These are phyloP conservation scores for Blastocystis sp. DNA, from an alignment of 352 stramenopile genomes.

Conservation along the genomic window DNA sequence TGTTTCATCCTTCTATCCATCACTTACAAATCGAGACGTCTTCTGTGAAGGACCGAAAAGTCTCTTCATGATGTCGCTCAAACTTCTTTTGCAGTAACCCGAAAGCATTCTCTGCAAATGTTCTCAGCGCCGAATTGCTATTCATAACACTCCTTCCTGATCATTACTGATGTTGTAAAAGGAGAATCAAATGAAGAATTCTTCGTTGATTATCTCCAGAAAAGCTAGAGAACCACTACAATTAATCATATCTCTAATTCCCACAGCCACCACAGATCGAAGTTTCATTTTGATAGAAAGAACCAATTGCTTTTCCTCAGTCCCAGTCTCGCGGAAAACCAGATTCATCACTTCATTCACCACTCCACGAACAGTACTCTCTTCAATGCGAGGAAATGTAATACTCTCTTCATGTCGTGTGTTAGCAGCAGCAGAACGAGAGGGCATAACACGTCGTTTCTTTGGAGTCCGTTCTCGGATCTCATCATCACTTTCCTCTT, in stretches of 20 bases:
- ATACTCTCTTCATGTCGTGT: background rate
- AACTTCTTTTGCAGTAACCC: slow-evolving; percentile 28
- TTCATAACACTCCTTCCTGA: background rate
- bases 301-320: background rate
- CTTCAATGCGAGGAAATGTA: background rate
- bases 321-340: background rate
- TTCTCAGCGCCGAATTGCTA: background rate
- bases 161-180: background rate
- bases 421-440: background rate
- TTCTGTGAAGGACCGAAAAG: background rate
- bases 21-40: background rate
- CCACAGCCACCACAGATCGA: background rate
- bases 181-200: background rate
- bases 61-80: background rate
- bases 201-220: background rate
- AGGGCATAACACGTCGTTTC: background rate
- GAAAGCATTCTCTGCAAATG: background rate
- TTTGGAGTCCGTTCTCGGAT: background rate
- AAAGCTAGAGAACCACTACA: slow-evolving; percentile 44
- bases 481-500: slow-evolving; percentile 25
- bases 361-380: background rate
- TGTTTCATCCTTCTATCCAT: background rate
- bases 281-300: background rate
- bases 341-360: background rate
- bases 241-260: background rate